Evolutionary conservation across 1,139 yeast species (phyloP).

Genomic region (Sugiyamaella neomexicana): DNA sequence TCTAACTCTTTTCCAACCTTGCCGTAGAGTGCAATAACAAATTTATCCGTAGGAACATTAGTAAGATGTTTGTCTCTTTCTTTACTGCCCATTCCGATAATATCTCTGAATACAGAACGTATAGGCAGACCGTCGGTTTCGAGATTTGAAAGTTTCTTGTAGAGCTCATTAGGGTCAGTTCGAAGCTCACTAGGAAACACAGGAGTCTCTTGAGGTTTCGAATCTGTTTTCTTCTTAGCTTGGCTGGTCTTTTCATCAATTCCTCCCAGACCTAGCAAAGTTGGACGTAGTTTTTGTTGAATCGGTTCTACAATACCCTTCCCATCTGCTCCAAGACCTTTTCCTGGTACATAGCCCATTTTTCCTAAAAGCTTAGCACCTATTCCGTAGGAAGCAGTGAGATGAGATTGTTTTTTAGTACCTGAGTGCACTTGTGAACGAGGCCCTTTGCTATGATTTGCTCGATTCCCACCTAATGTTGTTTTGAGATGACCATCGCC

Average conservation of each 20-base stretch:
- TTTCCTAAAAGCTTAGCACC: constrained; percentile 77
- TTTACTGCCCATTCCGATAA: constrained; percentile 37
- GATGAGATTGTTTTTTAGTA: neutral
- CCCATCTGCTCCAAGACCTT: constrained; percentile 72
- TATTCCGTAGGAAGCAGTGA: constrained; percentile 57
- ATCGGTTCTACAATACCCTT: constrained; percentile 80
- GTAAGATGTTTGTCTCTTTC: constrained; percentile 22
- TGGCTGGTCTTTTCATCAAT: constrained; percentile 43
- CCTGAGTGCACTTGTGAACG: neutral
- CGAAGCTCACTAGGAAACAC: constrained; percentile 1
- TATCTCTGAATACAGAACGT: constrained; percentile 40
- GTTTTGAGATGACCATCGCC: neutral
- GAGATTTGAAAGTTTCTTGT: constrained; percentile 44
- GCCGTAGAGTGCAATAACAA: constrained; percentile 27
- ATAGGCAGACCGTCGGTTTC: constrained; percentile 42
- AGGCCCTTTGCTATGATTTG: neutral
- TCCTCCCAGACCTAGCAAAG: constrained; percentile 67
- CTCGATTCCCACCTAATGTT: neutral
- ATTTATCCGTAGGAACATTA: constrained; percentile 5
- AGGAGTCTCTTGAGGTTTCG: constrained; percentile 12
- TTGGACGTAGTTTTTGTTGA: constrained; percentile 66
- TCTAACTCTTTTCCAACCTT: constrained; percentile 30
- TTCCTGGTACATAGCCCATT: constrained; percentile 87
- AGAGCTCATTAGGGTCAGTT: constrained; percentile 34
- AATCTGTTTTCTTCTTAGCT: constrained; percentile 26